Percentiles rank a stretch among this genome's conserved stretches.
phyloP scores from a whole-genome alignment of 2,329 filamentous ascomycete species.

The Diplocarpon rosae region DNA sequence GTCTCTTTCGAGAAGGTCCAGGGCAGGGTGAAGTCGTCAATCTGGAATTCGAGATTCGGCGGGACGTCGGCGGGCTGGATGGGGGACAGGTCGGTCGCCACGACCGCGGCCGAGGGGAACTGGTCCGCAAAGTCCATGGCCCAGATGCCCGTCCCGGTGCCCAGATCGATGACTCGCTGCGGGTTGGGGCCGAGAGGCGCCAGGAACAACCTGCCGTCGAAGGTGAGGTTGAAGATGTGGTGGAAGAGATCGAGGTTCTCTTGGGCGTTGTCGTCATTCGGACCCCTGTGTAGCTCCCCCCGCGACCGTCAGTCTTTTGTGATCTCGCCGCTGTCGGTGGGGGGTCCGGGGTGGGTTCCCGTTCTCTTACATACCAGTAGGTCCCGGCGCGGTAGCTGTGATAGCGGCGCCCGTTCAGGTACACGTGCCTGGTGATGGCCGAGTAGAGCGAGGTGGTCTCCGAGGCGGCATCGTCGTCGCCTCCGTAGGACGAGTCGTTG shows the following conservation, averaged over 20 bases:
- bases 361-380: constrained; percentile 6
- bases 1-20: constrained; percentile 34
- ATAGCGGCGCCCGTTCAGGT: constrained; percentile 36
- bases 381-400: constrained; percentile 34
- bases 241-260: constrained; percentile 13
- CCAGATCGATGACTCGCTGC: constrained; percentile 13
- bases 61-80: constrained; percentile 29
- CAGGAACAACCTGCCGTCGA: constrained; percentile 13
- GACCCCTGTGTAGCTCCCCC: constrained; percentile 1
- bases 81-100: constrained; percentile 21
- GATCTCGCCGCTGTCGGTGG: too few species aligned
- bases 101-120: constrained; percentile 22
- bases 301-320: too few species aligned
- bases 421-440: constrained; percentile 9
- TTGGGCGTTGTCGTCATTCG: constrained; percentile 13
- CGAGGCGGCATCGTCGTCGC: constrained; percentile 1
- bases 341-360: too few species aligned
- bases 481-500: constrained; percentile 6
- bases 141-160: constrained; percentile 4
- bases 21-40: constrained; percentile 39
- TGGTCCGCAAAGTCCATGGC: constrained; percentile 15
- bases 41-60: constrained; percentile 39
- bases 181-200: constrained; percentile 18
- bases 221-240: constrained; percentile 13
- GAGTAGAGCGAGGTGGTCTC: constrained; percentile 12